Percentiles rank a stretch among this genome's conserved stretches.
Conservation (phyloP, 768 basidiomycete species). For the Phlebiopsis gigantea region DNA sequence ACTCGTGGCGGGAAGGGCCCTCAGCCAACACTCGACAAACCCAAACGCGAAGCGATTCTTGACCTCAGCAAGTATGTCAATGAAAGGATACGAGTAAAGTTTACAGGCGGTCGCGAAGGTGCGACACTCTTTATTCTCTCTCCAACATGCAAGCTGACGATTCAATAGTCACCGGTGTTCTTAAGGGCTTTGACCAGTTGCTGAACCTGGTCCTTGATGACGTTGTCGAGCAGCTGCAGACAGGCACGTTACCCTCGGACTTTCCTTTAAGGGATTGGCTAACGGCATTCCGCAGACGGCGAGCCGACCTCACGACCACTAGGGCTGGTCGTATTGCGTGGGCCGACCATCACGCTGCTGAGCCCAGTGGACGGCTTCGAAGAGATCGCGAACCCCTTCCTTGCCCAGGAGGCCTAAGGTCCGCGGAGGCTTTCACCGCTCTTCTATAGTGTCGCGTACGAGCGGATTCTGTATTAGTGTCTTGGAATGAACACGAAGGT, state of each 20-base stretch:
- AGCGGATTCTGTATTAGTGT: constrained; percentile 7
- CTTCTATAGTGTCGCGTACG: constrained; percentile 1
- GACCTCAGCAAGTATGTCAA: constrained; percentile 94
- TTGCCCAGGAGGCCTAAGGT: constrained; percentile 45
- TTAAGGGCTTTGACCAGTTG: constrained; percentile 96
- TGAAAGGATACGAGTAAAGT: constrained; percentile 90
- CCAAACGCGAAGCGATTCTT: constrained; percentile 90
- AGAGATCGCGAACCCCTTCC: constrained; percentile 89
- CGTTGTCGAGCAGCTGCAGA: constrained; percentile 77
- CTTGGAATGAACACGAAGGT: constrained; percentile 7
- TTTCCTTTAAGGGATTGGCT: background rate
- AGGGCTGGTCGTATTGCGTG: constrained; percentile 86
- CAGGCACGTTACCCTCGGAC: constrained; percentile 13
- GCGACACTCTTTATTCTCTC: background rate
- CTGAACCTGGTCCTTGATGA: constrained; percentile 97
- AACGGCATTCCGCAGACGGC: constrained; percentile 41
- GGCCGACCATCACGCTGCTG: constrained; percentile 90
- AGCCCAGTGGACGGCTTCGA: constrained; percentile 95
- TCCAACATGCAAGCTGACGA: background rate
- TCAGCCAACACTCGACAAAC: constrained; percentile 59
- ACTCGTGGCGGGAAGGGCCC: constrained; percentile 37
- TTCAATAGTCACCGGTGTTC: constrained; percentile 71
- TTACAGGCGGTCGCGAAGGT: constrained; percentile 98
- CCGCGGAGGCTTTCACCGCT: background rate
- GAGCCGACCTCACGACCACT: constrained; percentile 60